Conservation (phyloP, 441 rosid species). For the Isatis lusitanica region DNA sequence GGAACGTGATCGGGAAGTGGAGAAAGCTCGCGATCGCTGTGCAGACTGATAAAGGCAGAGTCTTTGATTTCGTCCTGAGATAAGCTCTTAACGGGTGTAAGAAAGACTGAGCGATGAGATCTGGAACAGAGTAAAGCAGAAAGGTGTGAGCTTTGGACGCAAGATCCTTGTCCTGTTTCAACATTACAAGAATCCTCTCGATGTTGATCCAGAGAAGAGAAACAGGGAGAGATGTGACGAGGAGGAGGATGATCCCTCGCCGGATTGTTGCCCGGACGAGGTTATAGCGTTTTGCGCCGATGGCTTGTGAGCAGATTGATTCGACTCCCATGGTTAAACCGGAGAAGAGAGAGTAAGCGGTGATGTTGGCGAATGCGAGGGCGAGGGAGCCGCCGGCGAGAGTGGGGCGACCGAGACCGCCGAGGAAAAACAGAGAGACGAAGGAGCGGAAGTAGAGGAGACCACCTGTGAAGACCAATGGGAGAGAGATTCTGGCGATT, state of each 20-base stretch:
- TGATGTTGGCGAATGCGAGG: conserved; percentile 81
- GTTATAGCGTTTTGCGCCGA: conserved; percentile 63
- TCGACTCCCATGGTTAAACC: conserved; percentile 95
- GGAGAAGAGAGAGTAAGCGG: conserved; percentile 84
- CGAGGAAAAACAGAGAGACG: conserved; percentile 80
- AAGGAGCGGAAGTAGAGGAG: conserved; percentile 86
- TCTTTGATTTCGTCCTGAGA: conserved; percentile 78
- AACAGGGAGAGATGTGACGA: conserved; percentile 64
- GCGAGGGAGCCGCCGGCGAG: conserved; percentile 92
- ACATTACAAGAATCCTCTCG: conserved; percentile 52
- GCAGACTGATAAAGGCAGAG: conserved; percentile 69
- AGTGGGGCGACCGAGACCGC: conserved; percentile 67
- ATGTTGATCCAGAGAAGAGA: conserved; percentile 75
- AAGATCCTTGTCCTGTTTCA: conserved; percentile 62
- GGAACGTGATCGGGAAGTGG: conserved; percentile 71
- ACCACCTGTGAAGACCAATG: conserved; percentile 74
- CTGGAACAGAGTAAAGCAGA: conserved; percentile 73
- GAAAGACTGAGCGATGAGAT: conserved; percentile 75
- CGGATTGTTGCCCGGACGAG: conserved; percentile 65
- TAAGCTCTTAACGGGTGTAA: conserved; percentile 83
- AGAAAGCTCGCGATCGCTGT: conserved; percentile 59
- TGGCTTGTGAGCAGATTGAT: conserved; percentile 86
- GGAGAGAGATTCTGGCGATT: conserved; percentile 59
- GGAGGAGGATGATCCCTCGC: conserved; percentile 60
- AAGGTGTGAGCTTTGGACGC: conserved; percentile 64